A percentile compares a stretch with the other conserved stretches of the same genome.
Conservation (phyloP, 2,329 filamentous ascomycete species). For the Colletotrichum chrysophilum region DNA sequence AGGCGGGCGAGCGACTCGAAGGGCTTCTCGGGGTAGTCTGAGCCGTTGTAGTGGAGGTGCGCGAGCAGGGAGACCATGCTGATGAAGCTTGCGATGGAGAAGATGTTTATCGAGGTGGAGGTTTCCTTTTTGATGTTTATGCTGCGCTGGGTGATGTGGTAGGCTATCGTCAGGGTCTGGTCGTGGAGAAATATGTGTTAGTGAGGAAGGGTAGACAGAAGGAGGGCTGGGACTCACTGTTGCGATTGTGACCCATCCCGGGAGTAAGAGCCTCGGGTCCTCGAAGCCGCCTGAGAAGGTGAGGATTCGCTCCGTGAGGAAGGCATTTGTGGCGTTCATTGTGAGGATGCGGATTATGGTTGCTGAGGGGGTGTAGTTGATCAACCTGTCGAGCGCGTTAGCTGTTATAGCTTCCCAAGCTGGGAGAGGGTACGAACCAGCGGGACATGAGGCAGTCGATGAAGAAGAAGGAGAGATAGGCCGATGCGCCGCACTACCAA, state of each 20-base stretch:
- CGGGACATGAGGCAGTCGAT: slow-evolving; percentile 85
- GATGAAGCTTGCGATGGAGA: slow-evolving; percentile 77
- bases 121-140: slow-evolving; percentile 83
- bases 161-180: slow-evolving; percentile 74
- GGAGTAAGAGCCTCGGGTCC: slow-evolving; percentile 73
- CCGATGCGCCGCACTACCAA: slow-evolving; percentile 73
- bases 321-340: slow-evolving; percentile 76
- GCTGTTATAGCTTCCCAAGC: not conserved
- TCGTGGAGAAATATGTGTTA: not conserved
- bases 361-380: slow-evolving; percentile 82
- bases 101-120: slow-evolving; percentile 76
- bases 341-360: slow-evolving; percentile 81
- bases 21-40: slow-evolving; percentile 66
- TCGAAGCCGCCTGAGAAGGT: slow-evolving; percentile 73
- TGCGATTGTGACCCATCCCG: slow-evolving; percentile 80
- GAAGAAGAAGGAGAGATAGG: slow-evolving; percentile 82
- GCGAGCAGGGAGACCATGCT: slow-evolving; percentile 74
- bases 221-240: slow-evolving; percentile 55
- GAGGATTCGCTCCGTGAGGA: slow-evolving; percentile 75
- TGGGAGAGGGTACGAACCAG: slow-evolving; percentile 54
- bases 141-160: slow-evolving; percentile 79
- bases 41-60: slow-evolving; percentile 68
- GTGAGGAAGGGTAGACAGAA: not conserved
- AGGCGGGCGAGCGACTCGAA: slow-evolving; percentile 16
- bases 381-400: slow-evolving; percentile 60